Evolutionary conservation across 768 basidiomycete genomes (phyloP).

Genomic region (Hygrophorus pudorinus): DNA sequence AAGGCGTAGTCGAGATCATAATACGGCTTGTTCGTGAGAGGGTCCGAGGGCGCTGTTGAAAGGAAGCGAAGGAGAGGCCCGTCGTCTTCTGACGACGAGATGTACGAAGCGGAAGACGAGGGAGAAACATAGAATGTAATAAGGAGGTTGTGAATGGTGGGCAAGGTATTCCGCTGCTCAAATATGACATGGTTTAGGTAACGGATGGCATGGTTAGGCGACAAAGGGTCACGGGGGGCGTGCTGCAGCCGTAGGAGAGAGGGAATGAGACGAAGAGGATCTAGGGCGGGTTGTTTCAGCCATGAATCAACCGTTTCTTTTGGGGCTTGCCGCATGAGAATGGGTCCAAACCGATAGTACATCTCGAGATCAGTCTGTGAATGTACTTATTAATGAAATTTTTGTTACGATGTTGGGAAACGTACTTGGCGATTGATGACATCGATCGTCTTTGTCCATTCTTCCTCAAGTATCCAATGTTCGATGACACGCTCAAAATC

Average conservation of each 20-base stretch:
- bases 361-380: conserved; percentile 70
- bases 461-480: conserved; percentile 87
- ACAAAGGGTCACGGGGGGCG: conserved; percentile 56
- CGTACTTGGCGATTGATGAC: conserved; percentile 82
- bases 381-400: conserved; percentile 5
- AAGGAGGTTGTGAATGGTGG: conserved; percentile 89
- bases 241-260: conserved; percentile 79
- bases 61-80: conserved; percentile 78
- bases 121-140: conserved; percentile 74
- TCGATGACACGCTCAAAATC: conserved; percentile 82
- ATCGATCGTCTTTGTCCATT: conserved; percentile 86
- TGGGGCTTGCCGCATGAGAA: conserved; percentile 77
- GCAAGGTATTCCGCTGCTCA: conserved; percentile 66
- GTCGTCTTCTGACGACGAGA: conserved; percentile 43
- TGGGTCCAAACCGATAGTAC: conserved; percentile 88
- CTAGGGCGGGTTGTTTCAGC: conserved; percentile 71
- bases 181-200: conserved; percentile 84
- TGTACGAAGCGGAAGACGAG: conserved; percentile 26
- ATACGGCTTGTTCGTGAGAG: conserved; percentile 77
- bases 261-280: conserved; percentile 81
- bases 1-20: conserved; percentile 97
- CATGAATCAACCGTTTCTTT: conserved; percentile 90
- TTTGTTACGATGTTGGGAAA: neutral
- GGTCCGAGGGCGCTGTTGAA: conserved; percentile 69
- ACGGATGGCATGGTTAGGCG: conserved; percentile 79